These are phyloP conservation scores for Solanum chmielewskii DNA, from an alignment of 257 asterid genomes.

Conservation along the genomic window DNA sequence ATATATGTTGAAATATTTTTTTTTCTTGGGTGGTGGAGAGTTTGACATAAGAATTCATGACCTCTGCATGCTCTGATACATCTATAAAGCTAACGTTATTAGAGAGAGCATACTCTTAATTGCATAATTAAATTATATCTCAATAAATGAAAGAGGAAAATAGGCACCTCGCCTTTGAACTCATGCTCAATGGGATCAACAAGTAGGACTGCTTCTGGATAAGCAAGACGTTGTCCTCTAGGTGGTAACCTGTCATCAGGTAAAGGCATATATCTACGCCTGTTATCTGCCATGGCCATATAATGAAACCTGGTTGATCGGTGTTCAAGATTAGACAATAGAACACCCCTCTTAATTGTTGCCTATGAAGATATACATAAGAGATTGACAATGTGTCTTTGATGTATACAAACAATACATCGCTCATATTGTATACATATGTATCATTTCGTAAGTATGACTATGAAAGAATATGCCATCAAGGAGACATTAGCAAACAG, in stretches of 20 bases:
- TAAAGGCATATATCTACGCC: constrained; percentile 74
- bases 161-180: constrained; percentile 61
- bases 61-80: background rate
- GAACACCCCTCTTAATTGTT: background rate
- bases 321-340: background rate
- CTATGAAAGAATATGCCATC: background rate
- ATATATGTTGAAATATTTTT: background rate
- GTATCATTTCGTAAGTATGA: background rate
- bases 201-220: constrained; percentile 81
- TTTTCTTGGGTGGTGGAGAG: background rate
- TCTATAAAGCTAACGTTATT: background rate
- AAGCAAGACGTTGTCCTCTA: constrained; percentile 57
- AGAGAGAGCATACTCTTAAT: background rate
- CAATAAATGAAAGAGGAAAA: background rate
- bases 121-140: background rate
- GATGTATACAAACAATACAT: background rate
- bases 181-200: constrained; percentile 56
- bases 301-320: constrained; percentile 49
- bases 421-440: background rate
- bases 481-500: background rate
- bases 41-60: background rate
- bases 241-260: constrained; percentile 66
- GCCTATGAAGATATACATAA: background rate
- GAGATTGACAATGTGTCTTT: background rate
- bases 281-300: constrained; percentile 65